Evolutionary conservation across 805 yeast genomes (phyloP).

Genomic region (Brettanomyces anomalus): DNA sequence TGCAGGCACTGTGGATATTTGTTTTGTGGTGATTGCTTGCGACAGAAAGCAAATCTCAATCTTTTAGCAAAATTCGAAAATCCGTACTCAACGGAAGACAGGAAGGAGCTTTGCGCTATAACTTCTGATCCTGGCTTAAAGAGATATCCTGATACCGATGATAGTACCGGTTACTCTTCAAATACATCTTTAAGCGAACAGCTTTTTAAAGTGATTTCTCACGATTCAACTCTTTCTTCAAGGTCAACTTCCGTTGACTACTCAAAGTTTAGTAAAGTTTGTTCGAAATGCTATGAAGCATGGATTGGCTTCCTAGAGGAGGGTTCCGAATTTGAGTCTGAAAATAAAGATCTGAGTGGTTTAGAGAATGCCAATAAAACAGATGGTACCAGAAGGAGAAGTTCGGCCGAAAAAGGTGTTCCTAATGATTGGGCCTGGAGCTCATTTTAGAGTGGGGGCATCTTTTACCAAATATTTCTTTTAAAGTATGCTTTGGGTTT

Average conservation of each 20-base stretch:
- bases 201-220: neutral
- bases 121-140: neutral
- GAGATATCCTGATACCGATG: neutral
- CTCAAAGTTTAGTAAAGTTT: constrained; percentile 22
- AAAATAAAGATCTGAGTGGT: constrained; percentile 4
- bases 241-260: constrained; percentile 5
- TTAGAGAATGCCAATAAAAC: neutral
- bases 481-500: no score
- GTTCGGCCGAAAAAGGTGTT: constrained; percentile 14
- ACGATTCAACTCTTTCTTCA: constrained; percentile 5
- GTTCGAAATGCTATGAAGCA: constrained; percentile 16
- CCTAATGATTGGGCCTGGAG: constrained; percentile 47
- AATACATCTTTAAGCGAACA: neutral
- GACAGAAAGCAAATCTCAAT: constrained; percentile 23
- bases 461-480: neutral
- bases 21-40: constrained; percentile 29
- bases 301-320: constrained; percentile 20
- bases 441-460: constrained; percentile 27
- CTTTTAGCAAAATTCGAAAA: constrained; percentile 27
- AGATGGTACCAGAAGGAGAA: constrained; percentile 13
- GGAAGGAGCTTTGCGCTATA: neutral
- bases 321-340: constrained; percentile 19
- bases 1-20: constrained; percentile 44
- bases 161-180: neutral
- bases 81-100: constrained; percentile 7